Percentiles rank a stretch among this genome's conserved stretches.
These are phyloP conservation scores for Torulaspora indica DNA, from an alignment of 805 yeast species.

Conservation along the genomic window DNA sequence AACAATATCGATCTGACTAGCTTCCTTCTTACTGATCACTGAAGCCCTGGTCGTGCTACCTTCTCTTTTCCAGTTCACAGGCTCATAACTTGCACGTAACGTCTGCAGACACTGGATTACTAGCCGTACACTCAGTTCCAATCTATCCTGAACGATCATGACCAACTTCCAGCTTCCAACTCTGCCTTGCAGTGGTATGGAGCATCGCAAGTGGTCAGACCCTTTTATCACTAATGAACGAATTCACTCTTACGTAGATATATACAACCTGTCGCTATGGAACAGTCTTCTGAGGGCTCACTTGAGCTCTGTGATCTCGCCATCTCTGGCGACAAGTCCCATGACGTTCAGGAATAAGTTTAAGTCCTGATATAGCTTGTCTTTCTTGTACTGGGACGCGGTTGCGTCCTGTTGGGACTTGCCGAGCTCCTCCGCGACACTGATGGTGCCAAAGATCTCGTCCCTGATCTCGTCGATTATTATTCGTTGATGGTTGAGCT, in stretches of 20 bases:
- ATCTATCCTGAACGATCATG: slow-evolving; percentile 7
- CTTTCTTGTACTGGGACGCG: slow-evolving; percentile 40
- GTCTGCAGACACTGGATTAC: slow-evolving; percentile 8
- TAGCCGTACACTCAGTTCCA: slow-evolving; percentile 9
- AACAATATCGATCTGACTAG: slow-evolving; percentile 7
- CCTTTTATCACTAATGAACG: neutral
- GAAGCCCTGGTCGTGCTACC: slow-evolving; percentile 6
- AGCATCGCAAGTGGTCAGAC: neutral
- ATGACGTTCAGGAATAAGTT: slow-evolving; percentile 91
- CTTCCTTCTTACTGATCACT: slow-evolving; percentile 2
- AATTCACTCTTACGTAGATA: slow-evolving; percentile 2
- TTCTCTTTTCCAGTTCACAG: slow-evolving; percentile 3
- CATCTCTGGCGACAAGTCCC: slow-evolving; percentile 91
- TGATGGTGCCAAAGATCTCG: slow-evolving; percentile 85
- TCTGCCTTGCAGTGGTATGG: neutral
- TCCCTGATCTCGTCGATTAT: slow-evolving; percentile 92
- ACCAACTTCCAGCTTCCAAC: neutral
- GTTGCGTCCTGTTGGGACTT: slow-evolving; percentile 41
- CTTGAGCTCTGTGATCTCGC: slow-evolving; percentile 75
- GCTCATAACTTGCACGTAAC: neutral
- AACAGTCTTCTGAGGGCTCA: slow-evolving; percentile 14
- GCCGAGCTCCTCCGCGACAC: slow-evolving; percentile 54
- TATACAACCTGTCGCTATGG: slow-evolving; percentile 5
- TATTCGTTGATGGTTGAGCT: slow-evolving; percentile 83
- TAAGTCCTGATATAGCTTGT: slow-evolving; percentile 67